Evolutionary conservation across 192 early-diverging fungal species (phyloP), one percentile per base, ranked within the genome.

Genomic region (Coemansia sp.): DNA sequence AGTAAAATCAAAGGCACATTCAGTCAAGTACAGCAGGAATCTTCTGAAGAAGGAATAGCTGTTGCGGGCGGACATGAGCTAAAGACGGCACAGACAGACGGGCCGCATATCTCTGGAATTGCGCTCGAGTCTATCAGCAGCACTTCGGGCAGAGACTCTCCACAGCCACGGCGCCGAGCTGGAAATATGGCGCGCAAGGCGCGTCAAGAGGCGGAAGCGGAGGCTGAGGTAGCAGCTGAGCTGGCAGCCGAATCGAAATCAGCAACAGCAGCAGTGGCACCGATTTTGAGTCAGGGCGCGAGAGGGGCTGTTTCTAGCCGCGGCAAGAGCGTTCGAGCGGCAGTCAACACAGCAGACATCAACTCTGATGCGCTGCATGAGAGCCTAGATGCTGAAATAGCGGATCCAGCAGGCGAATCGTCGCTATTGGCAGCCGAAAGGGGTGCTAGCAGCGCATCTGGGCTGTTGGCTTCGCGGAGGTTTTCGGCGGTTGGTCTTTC

Each of bases 121-220:
- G 61, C 67, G 16, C 51, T 69, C 3, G 67, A 72, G 38, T 66
- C 67, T 10, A 25, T 75, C 4, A 31, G 34, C 16, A 63, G 45
- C 14, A 34, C 31, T 5, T 61, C 56, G 18, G 31, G 32, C 48
- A 56, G 40, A 30, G 38, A 25, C 14, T 33, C 48, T 6, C 16
- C 72, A 40, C 56, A 18, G 38, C 75, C 67, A 14, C 67, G 70
- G 4, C 79, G 79, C 14, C 67, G 71, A 7, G 71, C 63, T 22
- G 79, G 79, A 25, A 82, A 82, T 52, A 64, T 82, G 18, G 79
- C 74, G 4, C 79, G 79, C 22, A 76, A 73, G 42, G 79, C 79
- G 7, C 62, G 59, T 20, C 58, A 69, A n/a, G 69, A 80, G 25
- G 63, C 64, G 8, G 22, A 61, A 8, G 28, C 48, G 20, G 31